Conservation (phyloP, 1,284 basidiomycete species). For the Fomitopsis betulina region DNA sequence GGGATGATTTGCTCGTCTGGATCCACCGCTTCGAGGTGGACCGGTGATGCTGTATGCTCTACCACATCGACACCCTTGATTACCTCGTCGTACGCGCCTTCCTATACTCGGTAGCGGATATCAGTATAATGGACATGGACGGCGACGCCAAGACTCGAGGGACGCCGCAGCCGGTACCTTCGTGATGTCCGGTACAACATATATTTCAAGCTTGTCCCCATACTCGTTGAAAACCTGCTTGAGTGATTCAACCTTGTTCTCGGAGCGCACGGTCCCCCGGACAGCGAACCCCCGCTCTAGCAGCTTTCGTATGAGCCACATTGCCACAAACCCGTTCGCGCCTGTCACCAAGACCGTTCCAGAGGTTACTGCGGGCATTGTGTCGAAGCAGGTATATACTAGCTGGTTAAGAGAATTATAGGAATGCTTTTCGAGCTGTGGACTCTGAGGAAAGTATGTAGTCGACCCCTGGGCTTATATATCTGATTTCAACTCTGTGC, state of each 20-base stretch:
- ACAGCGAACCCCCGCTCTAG: slow-evolving; percentile 40
- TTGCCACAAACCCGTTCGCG: slow-evolving; percentile 39
- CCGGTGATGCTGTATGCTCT: slow-evolving; percentile 43
- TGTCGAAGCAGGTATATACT: background rate
- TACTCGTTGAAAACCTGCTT: slow-evolving; percentile 11
- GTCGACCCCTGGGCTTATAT: too few relatives aligned
- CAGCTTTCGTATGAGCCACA: slow-evolving; percentile 34
- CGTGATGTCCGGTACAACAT: slow-evolving; percentile 52
- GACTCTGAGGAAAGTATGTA: too few relatives aligned
- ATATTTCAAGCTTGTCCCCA: slow-evolving; percentile 34
- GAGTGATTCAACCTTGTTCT: slow-evolving; percentile 41
- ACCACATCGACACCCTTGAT: slow-evolving; percentile 40
- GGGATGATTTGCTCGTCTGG: slow-evolving; percentile 30
- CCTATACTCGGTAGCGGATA: slow-evolving; percentile 11
- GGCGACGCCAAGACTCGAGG: too few relatives aligned
- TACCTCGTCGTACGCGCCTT: slow-evolving; percentile 37
- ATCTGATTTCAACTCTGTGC: too few relatives aligned
- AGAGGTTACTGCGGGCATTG: slow-evolving; percentile 25
- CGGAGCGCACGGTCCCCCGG: background rate
- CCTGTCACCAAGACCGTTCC: slow-evolving; percentile 35
- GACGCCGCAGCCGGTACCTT: slow-evolving; percentile 25
- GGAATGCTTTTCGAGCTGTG: too few relatives aligned
- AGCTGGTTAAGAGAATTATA: too few relatives aligned
- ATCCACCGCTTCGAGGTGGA: slow-evolving; percentile 28
- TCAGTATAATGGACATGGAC: too few relatives aligned